These are phyloP conservation scores for Linnemannia hyalina DNA, from an alignment of 192 early-diverging fungal species.

Conservation along the genomic window DNA sequence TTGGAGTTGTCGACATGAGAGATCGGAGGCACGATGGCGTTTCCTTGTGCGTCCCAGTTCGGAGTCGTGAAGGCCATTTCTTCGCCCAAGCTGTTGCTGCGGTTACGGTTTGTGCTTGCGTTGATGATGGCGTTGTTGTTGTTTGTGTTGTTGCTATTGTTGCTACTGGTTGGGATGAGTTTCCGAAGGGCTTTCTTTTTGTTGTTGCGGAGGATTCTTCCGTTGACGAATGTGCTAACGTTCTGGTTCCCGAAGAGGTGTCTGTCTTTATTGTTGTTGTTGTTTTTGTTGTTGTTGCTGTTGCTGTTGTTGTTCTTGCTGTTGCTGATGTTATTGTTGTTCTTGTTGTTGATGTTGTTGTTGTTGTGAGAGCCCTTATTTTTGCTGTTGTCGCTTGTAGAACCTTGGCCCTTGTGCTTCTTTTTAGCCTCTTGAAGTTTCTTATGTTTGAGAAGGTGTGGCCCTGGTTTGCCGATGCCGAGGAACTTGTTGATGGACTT, in stretches of 20 bases:
- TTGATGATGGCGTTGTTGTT: conserved; percentile 12
- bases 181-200: not conserved
- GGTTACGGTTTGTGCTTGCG: not conserved
- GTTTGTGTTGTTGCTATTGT: not conserved
- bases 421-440: conserved; percentile 10
- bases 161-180: not conserved
- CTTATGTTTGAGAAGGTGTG: conserved; percentile 27
- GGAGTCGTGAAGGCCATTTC: not conserved
- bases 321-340: not conserved
- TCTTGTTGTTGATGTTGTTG: conserved; percentile 1
- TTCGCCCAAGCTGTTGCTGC: not conserved
- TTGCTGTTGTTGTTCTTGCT: not conserved
- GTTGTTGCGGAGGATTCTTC: not conserved
- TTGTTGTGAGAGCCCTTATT: not conserved
- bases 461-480: conserved; percentile 45
- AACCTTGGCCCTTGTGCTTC: not conserved
- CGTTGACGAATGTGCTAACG: not conserved
- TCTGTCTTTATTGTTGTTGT: not conserved
- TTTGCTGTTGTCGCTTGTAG: not conserved
- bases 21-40: not conserved
- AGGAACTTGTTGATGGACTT: conserved; percentile 52
- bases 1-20: conserved; percentile 23
- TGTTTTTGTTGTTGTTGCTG: not conserved
- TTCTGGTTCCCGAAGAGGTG: not conserved
- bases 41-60: not conserved